Evolutionary conservation across 768 basidiomycete species (phyloP).

Genomic region (Pulveroboletus sp.): DNA sequence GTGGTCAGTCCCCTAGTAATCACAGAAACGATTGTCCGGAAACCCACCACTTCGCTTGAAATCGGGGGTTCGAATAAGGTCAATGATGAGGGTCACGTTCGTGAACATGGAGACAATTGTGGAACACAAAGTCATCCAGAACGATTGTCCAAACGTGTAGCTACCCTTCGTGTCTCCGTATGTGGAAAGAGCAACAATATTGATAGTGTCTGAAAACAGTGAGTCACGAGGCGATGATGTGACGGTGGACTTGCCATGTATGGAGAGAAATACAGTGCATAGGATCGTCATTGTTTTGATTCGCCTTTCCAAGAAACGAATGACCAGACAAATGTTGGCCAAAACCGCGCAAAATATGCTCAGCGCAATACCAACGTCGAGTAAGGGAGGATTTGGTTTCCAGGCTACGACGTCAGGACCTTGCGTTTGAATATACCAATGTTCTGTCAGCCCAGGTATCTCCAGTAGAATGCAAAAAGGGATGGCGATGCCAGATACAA

Average conservation of each 20-base stretch:
- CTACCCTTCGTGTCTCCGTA: conserved; percentile 68
- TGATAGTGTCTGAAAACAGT: conserved; percentile 57
- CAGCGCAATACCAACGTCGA: conserved; percentile 59
- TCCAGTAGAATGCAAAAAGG: conserved; percentile 81
- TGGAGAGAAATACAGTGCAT: conserved; percentile 60
- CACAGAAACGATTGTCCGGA: background rate
- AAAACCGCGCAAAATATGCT: conserved; percentile 67
- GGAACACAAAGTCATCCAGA: conserved; percentile 78
- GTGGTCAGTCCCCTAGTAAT: background rate
- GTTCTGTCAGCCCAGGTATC: conserved; percentile 75
- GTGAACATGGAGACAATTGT: conserved; percentile 63
- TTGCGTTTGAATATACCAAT: conserved; percentile 66
- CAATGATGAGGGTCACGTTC: conserved; percentile 65
- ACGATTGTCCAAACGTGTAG: conserved; percentile 68
- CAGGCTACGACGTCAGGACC: conserved; percentile 39
- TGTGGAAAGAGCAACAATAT: conserved; percentile 51
- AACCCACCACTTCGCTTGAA: conserved; percentile 61
- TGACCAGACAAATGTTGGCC: conserved; percentile 66
- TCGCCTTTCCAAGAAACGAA: conserved; percentile 69
- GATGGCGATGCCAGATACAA: conserved; percentile 64
- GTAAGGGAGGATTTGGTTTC: conserved; percentile 51
- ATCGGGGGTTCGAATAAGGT: conserved; percentile 55
- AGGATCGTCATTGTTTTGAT: conserved; percentile 62
- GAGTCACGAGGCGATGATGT: background rate
- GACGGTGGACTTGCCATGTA: conserved; percentile 56